These are phyloP conservation scores for Rhododendron molle DNA, from an alignment of 148 eudicot genomes.

Conservation along the genomic window DNA sequence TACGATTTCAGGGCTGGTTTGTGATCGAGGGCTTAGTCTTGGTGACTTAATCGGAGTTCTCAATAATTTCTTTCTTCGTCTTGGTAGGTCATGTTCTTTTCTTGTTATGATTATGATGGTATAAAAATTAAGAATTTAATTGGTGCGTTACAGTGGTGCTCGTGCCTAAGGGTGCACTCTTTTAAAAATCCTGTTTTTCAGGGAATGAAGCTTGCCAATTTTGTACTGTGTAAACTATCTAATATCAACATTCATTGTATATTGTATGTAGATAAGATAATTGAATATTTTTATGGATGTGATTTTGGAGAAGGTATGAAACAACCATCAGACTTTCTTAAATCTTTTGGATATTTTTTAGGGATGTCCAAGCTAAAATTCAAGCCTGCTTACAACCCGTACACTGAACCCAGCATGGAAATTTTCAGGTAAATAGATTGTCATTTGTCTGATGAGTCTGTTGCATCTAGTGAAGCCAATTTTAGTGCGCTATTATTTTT, in stretches of 20 bases:
- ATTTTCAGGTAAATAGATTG: conserved; percentile 62
- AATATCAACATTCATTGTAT: neutral
- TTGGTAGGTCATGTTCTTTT: conserved; percentile 38
- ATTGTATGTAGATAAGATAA: neutral
- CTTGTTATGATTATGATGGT: neutral
- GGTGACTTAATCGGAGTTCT: conserved; percentile 94
- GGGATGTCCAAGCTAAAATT: conserved; percentile 17
- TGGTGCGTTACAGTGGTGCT: neutral
- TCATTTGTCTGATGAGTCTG: neutral
- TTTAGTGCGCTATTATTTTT: neutral
- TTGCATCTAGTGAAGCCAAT: neutral
- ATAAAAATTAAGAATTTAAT: neutral
- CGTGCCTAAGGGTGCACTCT: neutral
- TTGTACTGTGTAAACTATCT: neutral
- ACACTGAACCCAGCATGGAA: conserved; percentile 60
- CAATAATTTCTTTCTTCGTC: conserved; percentile 76
- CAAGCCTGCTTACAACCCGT: conserved; percentile 18
- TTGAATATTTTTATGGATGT: neutral
- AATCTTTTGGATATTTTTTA: conserved; percentile 3
- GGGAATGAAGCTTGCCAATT: neutral
- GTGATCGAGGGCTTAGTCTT: conserved; percentile 86
- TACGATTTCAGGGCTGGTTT: conserved; percentile 62
- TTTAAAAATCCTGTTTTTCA: neutral
- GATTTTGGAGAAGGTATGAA: conserved; percentile 5
- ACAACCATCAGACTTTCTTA: neutral